Evolutionary conservation across 139 green algal genomes (phyloP).

Genomic region (Tetraselmis chui): DNA sequence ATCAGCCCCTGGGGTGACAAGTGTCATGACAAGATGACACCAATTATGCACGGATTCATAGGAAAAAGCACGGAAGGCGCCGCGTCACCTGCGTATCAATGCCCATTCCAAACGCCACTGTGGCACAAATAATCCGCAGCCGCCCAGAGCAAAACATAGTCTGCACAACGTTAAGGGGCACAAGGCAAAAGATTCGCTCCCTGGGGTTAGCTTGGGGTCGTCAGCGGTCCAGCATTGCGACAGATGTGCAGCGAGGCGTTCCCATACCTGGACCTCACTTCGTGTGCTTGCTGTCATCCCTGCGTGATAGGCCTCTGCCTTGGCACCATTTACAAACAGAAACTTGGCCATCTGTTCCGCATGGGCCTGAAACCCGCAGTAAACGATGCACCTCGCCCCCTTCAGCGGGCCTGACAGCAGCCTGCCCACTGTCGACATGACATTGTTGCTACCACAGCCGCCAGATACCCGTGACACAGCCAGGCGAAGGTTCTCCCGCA

Average conservation of each 20-base stretch:
- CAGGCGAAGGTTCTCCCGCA: slow-evolving; percentile 74
- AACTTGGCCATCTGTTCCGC: slow-evolving; percentile 52
- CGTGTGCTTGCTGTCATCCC: slow-evolving; percentile 27
- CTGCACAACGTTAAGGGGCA: too few species aligned
- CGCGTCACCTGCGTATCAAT: slow-evolving; percentile 36
- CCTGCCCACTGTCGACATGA: not conserved
- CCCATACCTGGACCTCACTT: not conserved
- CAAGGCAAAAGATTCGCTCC: too few species aligned
- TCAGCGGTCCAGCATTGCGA: too few species aligned
- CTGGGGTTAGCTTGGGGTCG: too few species aligned
- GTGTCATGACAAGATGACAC: too few species aligned
- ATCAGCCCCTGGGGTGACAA: too few species aligned
- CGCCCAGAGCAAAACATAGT: slow-evolving; percentile 41
- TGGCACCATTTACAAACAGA: slow-evolving; percentile 44
- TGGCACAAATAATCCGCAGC: slow-evolving; percentile 59
- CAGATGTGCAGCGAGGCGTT: too few species aligned
- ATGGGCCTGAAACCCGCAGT: slow-evolving; percentile 58
- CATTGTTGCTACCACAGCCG: not conserved
- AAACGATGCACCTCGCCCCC: slow-evolving; percentile 57
- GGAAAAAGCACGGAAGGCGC: not conserved
- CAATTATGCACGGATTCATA: too few species aligned
- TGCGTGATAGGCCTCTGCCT: slow-evolving; percentile 64
- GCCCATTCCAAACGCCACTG: slow-evolving; percentile 76
- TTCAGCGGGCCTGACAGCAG: not conserved
- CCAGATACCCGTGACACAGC: slow-evolving; percentile 24